A percentile compares a stretch with the other conserved stretches of the same genome.
These are phyloP conservation scores for Cryptosporidium felis DNA, from an alignment of 169 alveolate species.

Conservation along the genomic window DNA sequence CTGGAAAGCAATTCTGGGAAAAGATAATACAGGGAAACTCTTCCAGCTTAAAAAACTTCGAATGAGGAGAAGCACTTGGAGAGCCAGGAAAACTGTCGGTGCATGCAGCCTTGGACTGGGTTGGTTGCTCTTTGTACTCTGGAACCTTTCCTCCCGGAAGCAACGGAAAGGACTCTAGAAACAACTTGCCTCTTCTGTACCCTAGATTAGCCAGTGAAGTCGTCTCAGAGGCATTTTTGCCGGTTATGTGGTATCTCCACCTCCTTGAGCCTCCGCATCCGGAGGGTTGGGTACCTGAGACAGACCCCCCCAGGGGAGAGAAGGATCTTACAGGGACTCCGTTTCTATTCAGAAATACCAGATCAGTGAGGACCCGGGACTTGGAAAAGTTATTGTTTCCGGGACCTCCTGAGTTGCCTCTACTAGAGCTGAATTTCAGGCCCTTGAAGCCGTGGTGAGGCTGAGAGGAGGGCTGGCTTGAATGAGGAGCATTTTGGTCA, in stretches of 20 bases:
- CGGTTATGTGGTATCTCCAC: background rate
- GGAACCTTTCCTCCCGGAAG: constrained; percentile 13
- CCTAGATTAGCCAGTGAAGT: background rate
- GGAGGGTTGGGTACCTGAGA: too few relatives aligned
- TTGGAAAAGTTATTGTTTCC: background rate
- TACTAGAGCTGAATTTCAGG: constrained; percentile 8
- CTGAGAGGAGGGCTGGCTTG: background rate
- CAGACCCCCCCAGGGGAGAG: too few relatives aligned
- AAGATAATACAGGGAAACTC: constrained; percentile 68
- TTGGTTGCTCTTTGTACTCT: background rate
- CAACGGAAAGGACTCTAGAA: constrained; percentile 27
- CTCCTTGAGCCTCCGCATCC: too few relatives aligned
- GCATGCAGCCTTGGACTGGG: background rate
- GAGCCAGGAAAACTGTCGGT: background rate
- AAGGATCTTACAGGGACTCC: background rate
- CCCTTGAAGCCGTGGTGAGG: constrained; percentile 14
- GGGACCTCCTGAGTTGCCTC: background rate
- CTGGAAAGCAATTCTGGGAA: constrained; percentile 43
- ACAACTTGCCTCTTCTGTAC: constrained; percentile 8
- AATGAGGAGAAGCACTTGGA: background rate
- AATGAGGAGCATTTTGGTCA: background rate
- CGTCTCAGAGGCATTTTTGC: background rate
- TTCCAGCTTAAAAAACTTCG: constrained; percentile 19
- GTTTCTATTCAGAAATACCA: constrained; percentile 16
- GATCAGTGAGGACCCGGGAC: background rate